Evolutionary conservation across 495 filamentous ascomycete genomes (phyloP), one percentile per base, ranked within the genome.

Genomic region (Podospora sp.): DNA sequence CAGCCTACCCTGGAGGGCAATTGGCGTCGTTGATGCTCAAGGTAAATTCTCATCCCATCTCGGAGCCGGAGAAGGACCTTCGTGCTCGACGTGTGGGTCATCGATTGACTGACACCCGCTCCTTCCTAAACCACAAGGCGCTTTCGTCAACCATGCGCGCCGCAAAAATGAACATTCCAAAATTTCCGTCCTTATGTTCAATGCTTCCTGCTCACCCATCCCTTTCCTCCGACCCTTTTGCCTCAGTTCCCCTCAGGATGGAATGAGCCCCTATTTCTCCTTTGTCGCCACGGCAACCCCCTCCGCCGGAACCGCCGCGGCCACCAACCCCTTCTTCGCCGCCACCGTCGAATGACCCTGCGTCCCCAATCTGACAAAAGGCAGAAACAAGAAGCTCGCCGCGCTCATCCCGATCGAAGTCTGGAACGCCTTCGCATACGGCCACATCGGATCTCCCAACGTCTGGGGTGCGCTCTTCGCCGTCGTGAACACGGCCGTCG

Each of bases 351-450:
- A 55, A 62, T 80, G 77, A 0, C 81, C 80, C 59, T 84, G 81
- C 1, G 80, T 82, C 1, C 77, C 76, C 35, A 83, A 66, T 20
- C 73, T 76, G n/a, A 82, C 73, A 65, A 83, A 83, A 16, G 75
- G 77, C 21, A 81, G 64, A 46, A 82, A 71, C 0, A 78, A 53
- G 50, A 77, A 74, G 63, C 68, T 73, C 65, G 50, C 83, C 74
- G 66, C 86, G 71, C 77, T 75, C 79, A 77, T 82, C 76, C 85
- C 88, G 78, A 78, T 81, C 76, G 79, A 85, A 75, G 80, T 87
- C 83, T 71, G 85, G 79, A 75, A 89, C 74, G 68, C 84, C 81
- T 65, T 84, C 11, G 65, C 73, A 61, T 80, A 83, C 60, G 78
- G 80, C 55, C 77, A 62, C 70, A 80, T 77, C 0, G 74, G 74